A percentile compares a stretch with the other conserved stretches of the same genome.
phyloP scores from a whole-genome alignment of 768 basidiomycete genomes.

The Boletus eberwhitei region DNA sequence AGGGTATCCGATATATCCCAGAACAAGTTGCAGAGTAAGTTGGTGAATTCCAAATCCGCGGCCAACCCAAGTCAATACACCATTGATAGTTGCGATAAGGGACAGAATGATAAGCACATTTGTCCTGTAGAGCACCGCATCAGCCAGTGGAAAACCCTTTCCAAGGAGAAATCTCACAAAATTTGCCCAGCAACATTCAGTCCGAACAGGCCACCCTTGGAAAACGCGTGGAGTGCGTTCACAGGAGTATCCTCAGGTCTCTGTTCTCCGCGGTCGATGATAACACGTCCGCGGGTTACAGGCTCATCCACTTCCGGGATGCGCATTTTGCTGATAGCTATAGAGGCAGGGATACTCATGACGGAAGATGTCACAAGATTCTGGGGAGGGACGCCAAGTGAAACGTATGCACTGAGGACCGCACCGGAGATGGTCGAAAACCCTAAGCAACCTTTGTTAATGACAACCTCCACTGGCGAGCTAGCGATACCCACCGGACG shows the following conservation, averaged over 20 bases:
- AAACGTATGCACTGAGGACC: slow-evolving; percentile 82
- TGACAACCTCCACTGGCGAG: neutral
- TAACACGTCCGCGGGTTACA: slow-evolving; percentile 76
- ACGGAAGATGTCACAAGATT: slow-evolving; percentile 86
- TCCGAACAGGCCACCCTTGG: slow-evolving; percentile 81
- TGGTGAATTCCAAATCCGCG: slow-evolving; percentile 78
- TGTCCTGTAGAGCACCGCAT: slow-evolving; percentile 41
- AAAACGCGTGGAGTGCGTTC: slow-evolving; percentile 88
- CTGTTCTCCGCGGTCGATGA: slow-evolving; percentile 73
- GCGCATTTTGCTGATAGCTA: slow-evolving; percentile 87
- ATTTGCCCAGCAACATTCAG: slow-evolving; percentile 85
- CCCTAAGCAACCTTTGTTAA: slow-evolving; percentile 30
- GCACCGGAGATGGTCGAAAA: slow-evolving; percentile 94
- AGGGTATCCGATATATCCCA: slow-evolving; percentile 89
- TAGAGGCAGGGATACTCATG: slow-evolving; percentile 94
- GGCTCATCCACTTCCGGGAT: slow-evolving; percentile 83
- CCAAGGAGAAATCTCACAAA: slow-evolving; percentile 44
- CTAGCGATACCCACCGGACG: slow-evolving; percentile 53
- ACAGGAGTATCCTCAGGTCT: slow-evolving; percentile 52
- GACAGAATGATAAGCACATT: slow-evolving; percentile 85
- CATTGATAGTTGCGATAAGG: slow-evolving; percentile 79
- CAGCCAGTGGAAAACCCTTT: slow-evolving; percentile 1
- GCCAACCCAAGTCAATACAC: slow-evolving; percentile 85
- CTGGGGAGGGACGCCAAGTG: slow-evolving; percentile 70
- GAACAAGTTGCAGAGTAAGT: slow-evolving; percentile 78